Evolutionary conservation across 2,329 filamentous ascomycete genomes (phyloP).

Genomic region (Moelleriella libera): DNA sequence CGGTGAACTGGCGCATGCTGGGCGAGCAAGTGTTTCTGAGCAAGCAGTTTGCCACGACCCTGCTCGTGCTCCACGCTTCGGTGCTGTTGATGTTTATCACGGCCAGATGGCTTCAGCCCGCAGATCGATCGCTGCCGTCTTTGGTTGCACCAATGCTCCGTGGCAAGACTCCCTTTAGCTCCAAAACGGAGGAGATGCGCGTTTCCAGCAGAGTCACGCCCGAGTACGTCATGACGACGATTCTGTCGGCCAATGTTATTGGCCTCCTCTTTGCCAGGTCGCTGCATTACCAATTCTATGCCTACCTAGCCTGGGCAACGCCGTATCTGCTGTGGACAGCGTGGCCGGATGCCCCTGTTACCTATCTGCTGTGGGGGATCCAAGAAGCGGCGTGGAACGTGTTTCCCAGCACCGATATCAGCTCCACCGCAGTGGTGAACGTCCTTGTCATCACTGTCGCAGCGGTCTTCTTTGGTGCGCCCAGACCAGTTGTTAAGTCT

Average conservation of each 20-base stretch:
- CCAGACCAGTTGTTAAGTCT: constrained; percentile 7
- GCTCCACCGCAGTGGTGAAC: constrained; percentile 51
- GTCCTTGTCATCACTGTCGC: constrained; percentile 54
- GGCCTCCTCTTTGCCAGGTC: constrained; percentile 78
- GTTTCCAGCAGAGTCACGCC: constrained; percentile 49
- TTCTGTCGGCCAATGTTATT: constrained; percentile 63
- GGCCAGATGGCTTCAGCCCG: constrained; percentile 59
- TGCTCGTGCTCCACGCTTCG: constrained; percentile 51
- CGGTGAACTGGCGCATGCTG: constrained; percentile 97
- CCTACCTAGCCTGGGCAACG: constrained; percentile 79
- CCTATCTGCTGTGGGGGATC: constrained; percentile 56
- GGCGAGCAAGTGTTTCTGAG: constrained; percentile 67
- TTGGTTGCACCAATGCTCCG: constrained; percentile 33
- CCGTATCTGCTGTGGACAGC: constrained; percentile 78
- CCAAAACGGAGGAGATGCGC: constrained; percentile 34
- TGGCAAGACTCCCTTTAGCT: constrained; percentile 29
- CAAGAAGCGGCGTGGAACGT: constrained; percentile 95
- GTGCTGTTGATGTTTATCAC: constrained; percentile 54
- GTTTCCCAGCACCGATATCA: constrained; percentile 58
- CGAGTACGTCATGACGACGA: constrained; percentile 59
- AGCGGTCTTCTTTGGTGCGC: constrained; percentile 44
- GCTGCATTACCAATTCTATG: constrained; percentile 91
- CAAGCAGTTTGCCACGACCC: constrained; percentile 48
- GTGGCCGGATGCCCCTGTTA: constrained; percentile 50
- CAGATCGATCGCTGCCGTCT: constrained; percentile 39